A percentile compares a stretch with the other conserved stretches of the same genome.
Conservation (phyloP, 2,329 filamentous ascomycete species). For the Botrytis fabae region DNA sequence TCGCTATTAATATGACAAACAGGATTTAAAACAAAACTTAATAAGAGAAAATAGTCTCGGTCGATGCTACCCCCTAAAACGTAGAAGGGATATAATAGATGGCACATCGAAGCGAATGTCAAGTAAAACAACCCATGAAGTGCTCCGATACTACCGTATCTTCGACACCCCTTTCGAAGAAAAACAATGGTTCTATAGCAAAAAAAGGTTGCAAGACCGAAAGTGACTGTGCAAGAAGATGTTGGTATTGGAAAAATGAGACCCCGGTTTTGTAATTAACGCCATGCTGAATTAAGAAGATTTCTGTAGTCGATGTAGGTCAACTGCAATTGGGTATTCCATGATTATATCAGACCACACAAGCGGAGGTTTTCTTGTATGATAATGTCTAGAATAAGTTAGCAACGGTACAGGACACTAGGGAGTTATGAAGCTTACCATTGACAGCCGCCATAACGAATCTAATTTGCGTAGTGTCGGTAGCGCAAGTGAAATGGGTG, state of each 20-base stretch:
- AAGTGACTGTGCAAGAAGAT: conserved; percentile 30
- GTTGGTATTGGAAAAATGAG: conserved; percentile 38
- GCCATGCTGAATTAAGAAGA: conserved; percentile 38
- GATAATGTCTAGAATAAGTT: conserved; percentile 79
- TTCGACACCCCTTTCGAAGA: conserved; percentile 11
- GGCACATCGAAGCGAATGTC: conserved; percentile 35
- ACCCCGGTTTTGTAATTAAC: conserved; percentile 39
- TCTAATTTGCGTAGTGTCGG: conserved; percentile 96
- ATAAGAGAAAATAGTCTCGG: conserved; percentile 19
- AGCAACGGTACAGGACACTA: conserved; percentile 39
- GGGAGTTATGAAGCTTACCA: conserved; percentile 58
- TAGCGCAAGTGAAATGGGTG: conserved; percentile 98
- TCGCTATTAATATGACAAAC: conserved; percentile 32
- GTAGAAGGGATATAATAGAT: conserved; percentile 29
- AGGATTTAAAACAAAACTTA: conserved; percentile 23
- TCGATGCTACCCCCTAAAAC: conserved; percentile 14
- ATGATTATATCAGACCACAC: conserved; percentile 84
- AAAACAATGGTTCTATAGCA: conserved; percentile 32
- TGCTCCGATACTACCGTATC: conserved; percentile 19
- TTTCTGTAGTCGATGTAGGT: conserved; percentile 13
- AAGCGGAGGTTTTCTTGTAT: conserved; percentile 98
- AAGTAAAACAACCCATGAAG: conserved; percentile 11
- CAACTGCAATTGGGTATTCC: conserved; percentile 17
- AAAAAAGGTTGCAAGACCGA: conserved; percentile 27
- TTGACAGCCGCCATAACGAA: conserved; percentile 99